phyloP scores from a whole-genome alignment of 2,329 filamentous ascomycete species.

The Hymenoscyphus fraxineus region DNA sequence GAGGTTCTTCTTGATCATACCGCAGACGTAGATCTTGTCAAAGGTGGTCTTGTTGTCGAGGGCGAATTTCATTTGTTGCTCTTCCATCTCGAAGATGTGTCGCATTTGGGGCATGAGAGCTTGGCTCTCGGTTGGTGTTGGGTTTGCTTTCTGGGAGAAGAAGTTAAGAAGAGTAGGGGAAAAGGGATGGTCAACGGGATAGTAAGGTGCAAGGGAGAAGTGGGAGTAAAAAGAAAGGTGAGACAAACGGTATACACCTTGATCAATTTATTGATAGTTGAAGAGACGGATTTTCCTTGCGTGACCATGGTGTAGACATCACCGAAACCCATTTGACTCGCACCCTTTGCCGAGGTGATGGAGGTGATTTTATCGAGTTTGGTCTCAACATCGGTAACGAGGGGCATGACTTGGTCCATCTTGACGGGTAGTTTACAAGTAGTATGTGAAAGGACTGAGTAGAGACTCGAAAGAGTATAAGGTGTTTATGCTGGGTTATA shows the following conservation, averaged over 20 bases:
- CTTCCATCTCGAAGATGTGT: conserved; percentile 26
- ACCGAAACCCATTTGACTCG: conserved; percentile 21
- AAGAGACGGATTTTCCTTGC: conserved; percentile 31
- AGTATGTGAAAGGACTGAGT: background rate
- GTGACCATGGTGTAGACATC: conserved; percentile 31
- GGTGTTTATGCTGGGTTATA: no score
- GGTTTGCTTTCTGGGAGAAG: conserved; percentile 17
- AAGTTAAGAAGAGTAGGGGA: background rate
- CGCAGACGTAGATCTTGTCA: conserved; percentile 15
- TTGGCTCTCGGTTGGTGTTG: conserved; percentile 23
- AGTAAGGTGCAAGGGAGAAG: background rate
- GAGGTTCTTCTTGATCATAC: conserved; percentile 6
- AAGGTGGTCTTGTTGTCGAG: conserved; percentile 21
- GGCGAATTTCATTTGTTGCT: conserved; percentile 27
- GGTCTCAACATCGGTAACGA: conserved; percentile 2
- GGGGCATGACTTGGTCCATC: conserved; percentile 4
- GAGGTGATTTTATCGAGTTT: conserved; percentile 25
- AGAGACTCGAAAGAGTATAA: background rate
- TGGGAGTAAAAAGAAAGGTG: background rate
- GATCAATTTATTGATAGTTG: conserved; percentile 30
- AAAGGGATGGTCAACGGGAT: background rate
- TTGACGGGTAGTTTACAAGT: background rate
- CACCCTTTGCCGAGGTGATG: conserved; percentile 28
- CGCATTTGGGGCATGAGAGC: conserved; percentile 27
- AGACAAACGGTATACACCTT: conserved; percentile 28